Base-by-base conservation (phyloP, 176 grass and related monocot genomes). In the Miscanthus lutarioriparius region DNA sequence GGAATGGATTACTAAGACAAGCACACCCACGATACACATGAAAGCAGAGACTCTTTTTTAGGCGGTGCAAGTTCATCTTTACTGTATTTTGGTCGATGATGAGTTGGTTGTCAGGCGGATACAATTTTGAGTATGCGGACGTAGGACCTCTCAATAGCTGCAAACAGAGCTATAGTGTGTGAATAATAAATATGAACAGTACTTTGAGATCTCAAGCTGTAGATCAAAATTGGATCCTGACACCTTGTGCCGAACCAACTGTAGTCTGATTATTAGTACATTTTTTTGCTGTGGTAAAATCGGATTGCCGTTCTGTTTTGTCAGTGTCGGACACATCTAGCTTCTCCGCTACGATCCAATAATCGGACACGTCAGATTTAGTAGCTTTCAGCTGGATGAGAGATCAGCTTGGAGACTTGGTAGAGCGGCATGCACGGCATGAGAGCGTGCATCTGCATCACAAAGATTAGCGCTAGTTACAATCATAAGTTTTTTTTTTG, bases 1-100 rank as follows among this genome's bases (percentile, higher is more conserved):
- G 93, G 91, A 91, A 99, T 99, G 97, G 93, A 96, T 3, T 99
- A 94, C 77, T 99, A 86, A 66, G 17, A 17, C 64, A 1, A 66
- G 84, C 47, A 80, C 53, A 37, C 67, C 28, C 48, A 72, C 11
- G 26, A 33, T 15, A 73, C 47, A 69, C 39, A 44, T 86, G 49
- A 62, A 62, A 88, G 56, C 70, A 92, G 83, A 1, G 67, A n/a
- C 76, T 78, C 47, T 66, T 81, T 79, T 85, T 80, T 81, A 7
- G 43, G 83, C 41, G 77, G 82, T 76, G 39, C 69, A 75, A 81
- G 72, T 86, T 74, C 83, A 87, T 90, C 86, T 62, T 67, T 78
- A 30, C 41, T 89, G 83, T 90, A 77, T 35, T 66, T 75, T 54
- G 66, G 39, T 69, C 41, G 61, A 70, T 27, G 66, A 72, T 78